Percentiles rank a stretch among this genome's conserved stretches.
phyloP scores from a whole-genome alignment of 805 yeast genomes.

The Saccharomyces jurei region DNA sequence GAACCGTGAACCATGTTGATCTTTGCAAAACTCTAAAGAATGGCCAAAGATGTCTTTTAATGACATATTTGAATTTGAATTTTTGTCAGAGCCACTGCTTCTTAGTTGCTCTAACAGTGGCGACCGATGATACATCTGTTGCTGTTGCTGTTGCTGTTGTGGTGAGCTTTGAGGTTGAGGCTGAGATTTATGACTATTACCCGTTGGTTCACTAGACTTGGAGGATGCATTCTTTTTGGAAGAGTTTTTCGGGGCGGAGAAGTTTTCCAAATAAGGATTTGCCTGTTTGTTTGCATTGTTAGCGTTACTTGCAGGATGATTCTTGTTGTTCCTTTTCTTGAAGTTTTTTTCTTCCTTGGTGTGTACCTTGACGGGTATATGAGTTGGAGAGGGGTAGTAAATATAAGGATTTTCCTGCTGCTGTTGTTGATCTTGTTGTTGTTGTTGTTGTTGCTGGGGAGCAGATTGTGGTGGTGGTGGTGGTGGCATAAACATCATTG shows the following conservation, averaged over 20 bases:
- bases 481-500: constrained; percentile 9
- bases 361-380: background rate
- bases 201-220: constrained; percentile 1
- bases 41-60: constrained; percentile 76
- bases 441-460: background rate
- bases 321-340: background rate
- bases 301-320: background rate
- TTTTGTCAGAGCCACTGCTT: constrained; percentile 40
- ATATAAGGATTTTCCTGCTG: constrained; percentile 10
- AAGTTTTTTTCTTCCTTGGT: background rate
- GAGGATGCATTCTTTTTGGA: background rate
- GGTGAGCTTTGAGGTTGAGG: constrained; percentile 1
- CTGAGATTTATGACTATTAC: background rate
- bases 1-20: constrained; percentile 95
- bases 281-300: constrained; percentile 8
- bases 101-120: constrained; percentile 83
- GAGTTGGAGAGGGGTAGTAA: constrained; percentile 3
- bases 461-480: constrained; percentile 7
- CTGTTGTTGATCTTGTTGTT: background rate
- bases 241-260: background rate
- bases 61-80: constrained; percentile 38
- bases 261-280: constrained; percentile 19
- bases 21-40: constrained; percentile 85
- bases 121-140: constrained; percentile 54
- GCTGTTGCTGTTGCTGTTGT: constrained; percentile 17